A percentile compares a stretch with the other conserved stretches of the same genome.
Evolutionary conservation across 1,139 yeast species (phyloP).

Genomic region (Suhomyces anneliseae): DNA sequence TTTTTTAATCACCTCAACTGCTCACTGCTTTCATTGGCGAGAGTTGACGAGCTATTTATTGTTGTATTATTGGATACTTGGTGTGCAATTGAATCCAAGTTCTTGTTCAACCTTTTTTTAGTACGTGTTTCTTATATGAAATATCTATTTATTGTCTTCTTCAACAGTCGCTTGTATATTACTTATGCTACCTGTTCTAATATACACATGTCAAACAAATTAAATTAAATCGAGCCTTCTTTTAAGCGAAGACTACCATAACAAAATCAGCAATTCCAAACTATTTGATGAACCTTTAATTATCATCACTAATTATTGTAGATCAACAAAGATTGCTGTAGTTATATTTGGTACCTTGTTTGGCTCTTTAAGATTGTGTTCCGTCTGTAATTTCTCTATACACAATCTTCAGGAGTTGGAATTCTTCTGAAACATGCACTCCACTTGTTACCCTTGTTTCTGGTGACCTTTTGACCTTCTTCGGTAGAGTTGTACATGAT

Average conservation of each 20-base stretch:
- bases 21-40: too few relatives aligned
- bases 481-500: slow-evolving; percentile 92
- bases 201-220: slow-evolving; percentile 3
- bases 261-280: too few relatives aligned
- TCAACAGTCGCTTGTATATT: slow-evolving; percentile 10
- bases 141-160: slow-evolving; percentile 9
- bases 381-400: slow-evolving; percentile 10
- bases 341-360: too few relatives aligned
- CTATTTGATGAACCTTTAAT: too few relatives aligned
- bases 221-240: neutral
- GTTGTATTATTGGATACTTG: slow-evolving; percentile 1
- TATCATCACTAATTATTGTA: neutral
- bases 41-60: neutral
- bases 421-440: slow-evolving; percentile 85
- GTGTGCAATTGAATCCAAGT: slow-evolving; percentile 1
- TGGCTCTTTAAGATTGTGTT: neutral
- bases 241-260: too few relatives aligned
- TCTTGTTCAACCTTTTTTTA: slow-evolving; percentile 9
- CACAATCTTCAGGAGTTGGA: slow-evolving; percentile 53
- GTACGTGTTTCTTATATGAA: slow-evolving; percentile 8
- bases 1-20: neutral
- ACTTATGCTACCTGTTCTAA: slow-evolving; percentile 10
- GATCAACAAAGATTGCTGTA: neutral
- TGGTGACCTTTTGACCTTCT: slow-evolving; percentile 93
- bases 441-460: slow-evolving; percentile 85